Conservation (phyloP, 805 yeast genomes). For the Monosporozyma solicola region DNA sequence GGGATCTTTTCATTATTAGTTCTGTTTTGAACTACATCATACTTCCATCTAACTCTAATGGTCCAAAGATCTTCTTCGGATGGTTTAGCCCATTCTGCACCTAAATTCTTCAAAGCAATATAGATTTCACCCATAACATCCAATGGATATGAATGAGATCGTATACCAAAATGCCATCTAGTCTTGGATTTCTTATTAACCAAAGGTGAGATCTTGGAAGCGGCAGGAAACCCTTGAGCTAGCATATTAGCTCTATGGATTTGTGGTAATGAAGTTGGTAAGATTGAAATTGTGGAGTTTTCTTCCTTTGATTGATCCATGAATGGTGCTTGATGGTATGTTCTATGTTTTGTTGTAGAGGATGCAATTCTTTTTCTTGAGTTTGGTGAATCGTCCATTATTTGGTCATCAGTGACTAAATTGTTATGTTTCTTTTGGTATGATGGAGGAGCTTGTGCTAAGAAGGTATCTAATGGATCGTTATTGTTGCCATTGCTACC, state of each 20-base stretch:
- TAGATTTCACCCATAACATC: slow-evolving; percentile 99
- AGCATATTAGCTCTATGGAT: slow-evolving; percentile 91
- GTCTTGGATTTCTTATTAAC: slow-evolving; percentile 81
- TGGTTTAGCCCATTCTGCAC: slow-evolving; percentile 97
- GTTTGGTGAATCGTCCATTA: slow-evolving; percentile 2
- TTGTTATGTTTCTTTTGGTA: slow-evolving; percentile 19
- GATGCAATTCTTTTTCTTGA: slow-evolving; percentile 8
- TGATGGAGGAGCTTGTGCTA: slow-evolving; percentile 56
- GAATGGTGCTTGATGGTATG: slow-evolving; percentile 28
- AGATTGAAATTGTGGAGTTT: slow-evolving; percentile 76
- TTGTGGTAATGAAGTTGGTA: slow-evolving; percentile 90
- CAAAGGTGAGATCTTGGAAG: slow-evolving; percentile 41
- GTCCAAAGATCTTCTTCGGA: slow-evolving; percentile 95
- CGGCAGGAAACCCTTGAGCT: slow-evolving; percentile 44
- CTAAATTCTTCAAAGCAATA: slow-evolving; percentile 83
- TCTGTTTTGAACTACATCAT: slow-evolving; percentile 36
- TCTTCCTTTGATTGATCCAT: slow-evolving; percentile 26
- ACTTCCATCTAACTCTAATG: slow-evolving; percentile 88
- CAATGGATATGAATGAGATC: slow-evolving; percentile 90
- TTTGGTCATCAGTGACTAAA: slow-evolving; percentile 2
- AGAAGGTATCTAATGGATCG: slow-evolving; percentile 47
- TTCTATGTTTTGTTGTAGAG: slow-evolving; percentile 23
- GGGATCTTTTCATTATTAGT: slow-evolving; percentile 34
- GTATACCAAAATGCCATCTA: slow-evolving; percentile 97
- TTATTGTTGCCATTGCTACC: slow-evolving; percentile 8